Conservation (phyloP, 208 protist species). For the Porcisia hertigi region DNA sequence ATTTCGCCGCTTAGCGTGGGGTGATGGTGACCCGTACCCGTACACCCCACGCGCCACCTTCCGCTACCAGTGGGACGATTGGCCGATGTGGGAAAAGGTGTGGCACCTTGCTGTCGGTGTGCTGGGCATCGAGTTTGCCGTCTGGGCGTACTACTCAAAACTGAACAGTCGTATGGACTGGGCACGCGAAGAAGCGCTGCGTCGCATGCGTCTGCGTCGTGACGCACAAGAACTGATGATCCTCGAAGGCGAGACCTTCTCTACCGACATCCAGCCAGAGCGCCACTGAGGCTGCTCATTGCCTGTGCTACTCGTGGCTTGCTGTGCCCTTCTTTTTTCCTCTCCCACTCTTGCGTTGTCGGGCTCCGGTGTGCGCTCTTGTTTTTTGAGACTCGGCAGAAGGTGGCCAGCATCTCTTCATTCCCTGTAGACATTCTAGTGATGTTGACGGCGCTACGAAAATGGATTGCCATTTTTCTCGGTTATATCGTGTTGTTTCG, state of each 20-base stretch:
- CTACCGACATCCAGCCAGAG: slow-evolving; percentile 81
- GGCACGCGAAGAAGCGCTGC: slow-evolving; percentile 88
- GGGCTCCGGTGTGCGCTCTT: background rate
- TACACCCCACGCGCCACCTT: slow-evolving; percentile 90
- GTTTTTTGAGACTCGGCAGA: background rate
- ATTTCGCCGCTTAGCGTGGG: slow-evolving; percentile 88
- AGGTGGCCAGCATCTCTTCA: background rate
- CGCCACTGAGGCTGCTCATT: slow-evolving; percentile 39
- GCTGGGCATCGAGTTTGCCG: slow-evolving; percentile 65
- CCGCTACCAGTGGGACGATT: slow-evolving; percentile 91
- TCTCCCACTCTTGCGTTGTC: background rate
- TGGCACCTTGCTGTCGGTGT: slow-evolving; percentile 77
- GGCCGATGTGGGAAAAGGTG: slow-evolving; percentile 90
- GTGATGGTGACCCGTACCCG: slow-evolving; percentile 88
- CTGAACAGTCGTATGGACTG: slow-evolving; percentile 87
- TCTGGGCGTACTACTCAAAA: slow-evolving; percentile 88
- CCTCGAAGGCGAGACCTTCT: slow-evolving; percentile 78
- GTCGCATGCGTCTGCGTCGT: slow-evolving; percentile 86
- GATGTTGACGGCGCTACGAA: background rate
- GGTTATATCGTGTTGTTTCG: background rate
- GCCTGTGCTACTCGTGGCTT: background rate
- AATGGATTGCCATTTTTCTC: background rate
- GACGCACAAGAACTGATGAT: slow-evolving; percentile 92
- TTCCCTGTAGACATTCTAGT: too few relatives aligned
- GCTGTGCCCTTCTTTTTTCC: background rate